phyloP scores from a whole-genome alignment of 129 eudicot species.

The Ambrosia trifida region DNA sequence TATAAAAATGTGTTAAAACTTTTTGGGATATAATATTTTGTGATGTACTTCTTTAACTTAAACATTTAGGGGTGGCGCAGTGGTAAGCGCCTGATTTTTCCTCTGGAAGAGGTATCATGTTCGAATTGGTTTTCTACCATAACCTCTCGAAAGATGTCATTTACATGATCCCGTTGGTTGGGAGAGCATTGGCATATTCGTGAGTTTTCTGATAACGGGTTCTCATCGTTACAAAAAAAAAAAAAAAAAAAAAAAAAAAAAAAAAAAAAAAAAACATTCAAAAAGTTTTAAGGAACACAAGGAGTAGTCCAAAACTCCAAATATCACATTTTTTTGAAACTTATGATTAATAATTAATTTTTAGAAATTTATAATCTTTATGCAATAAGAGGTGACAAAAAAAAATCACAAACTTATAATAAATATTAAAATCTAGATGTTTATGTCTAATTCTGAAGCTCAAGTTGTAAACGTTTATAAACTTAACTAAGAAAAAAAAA shows the following conservation, averaged over 20 bases:
- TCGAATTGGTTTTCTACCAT: too few species aligned
- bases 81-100: too few species aligned
- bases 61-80: too few species aligned
- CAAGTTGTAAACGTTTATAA: neutral
- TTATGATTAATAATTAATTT: neutral
- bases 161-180: too few species aligned
- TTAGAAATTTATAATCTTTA: constrained; percentile 5
- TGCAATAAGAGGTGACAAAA: neutral
- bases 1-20: neutral
- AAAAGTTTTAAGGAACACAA: neutral
- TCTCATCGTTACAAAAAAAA: too few species aligned
- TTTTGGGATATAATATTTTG: neutral
- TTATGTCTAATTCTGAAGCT: constrained; percentile 8
- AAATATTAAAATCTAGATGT: constrained; percentile 12
- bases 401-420: neutral
- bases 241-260: too few species aligned
- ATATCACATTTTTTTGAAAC: neutral
- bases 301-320: neutral
- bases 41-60: neutral
- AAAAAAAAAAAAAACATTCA: neutral
- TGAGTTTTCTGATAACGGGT: too few species aligned
- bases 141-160: too few species aligned
- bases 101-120: too few species aligned
- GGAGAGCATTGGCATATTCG: too few species aligned
- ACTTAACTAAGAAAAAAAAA: constrained; percentile 11